Conservation (phyloP, 2,329 filamentous ascomycete genomes). For the Fusarium xyrophilum region DNA sequence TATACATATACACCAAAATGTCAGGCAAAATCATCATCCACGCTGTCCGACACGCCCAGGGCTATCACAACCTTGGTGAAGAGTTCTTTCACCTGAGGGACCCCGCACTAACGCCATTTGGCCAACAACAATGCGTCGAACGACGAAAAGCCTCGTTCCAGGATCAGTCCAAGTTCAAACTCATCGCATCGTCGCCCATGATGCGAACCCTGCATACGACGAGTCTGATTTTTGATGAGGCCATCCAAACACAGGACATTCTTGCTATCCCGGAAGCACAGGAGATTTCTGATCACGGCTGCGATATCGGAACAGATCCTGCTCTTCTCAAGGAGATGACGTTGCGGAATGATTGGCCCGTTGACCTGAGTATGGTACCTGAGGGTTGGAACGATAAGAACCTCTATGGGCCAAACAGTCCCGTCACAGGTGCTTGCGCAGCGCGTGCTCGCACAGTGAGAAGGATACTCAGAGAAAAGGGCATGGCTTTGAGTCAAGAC, state of each 20-base stretch:
- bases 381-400: constrained; percentile 24
- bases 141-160: constrained; percentile 24
- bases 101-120: constrained; percentile 28
- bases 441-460: constrained; percentile 21
- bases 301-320: constrained; percentile 17
- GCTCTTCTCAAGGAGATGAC: neutral
- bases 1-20: neutral
- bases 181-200: constrained; percentile 27
- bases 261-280: constrained; percentile 30
- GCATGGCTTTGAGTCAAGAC: neutral
- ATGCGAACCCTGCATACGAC: constrained; percentile 24
- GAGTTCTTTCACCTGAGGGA: constrained; percentile 29
- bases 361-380: constrained; percentile 18
- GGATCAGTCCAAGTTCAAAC: constrained; percentile 27
- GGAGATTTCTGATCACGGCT: constrained; percentile 28
- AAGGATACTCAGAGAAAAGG: constrained; percentile 20
- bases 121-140: constrained; percentile 22
- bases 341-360: constrained; percentile 16
- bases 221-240: constrained; percentile 11
- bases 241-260: constrained; percentile 14
- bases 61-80: constrained; percentile 30
- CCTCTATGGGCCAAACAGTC: constrained; percentile 27
- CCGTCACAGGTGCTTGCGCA: constrained; percentile 18
- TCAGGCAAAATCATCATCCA: constrained; percentile 21
- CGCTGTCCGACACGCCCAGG: constrained; percentile 26